Evolutionary conservation across 768 basidiomycete genomes (phyloP).

Genomic region (Boletus fagicola): DNA sequence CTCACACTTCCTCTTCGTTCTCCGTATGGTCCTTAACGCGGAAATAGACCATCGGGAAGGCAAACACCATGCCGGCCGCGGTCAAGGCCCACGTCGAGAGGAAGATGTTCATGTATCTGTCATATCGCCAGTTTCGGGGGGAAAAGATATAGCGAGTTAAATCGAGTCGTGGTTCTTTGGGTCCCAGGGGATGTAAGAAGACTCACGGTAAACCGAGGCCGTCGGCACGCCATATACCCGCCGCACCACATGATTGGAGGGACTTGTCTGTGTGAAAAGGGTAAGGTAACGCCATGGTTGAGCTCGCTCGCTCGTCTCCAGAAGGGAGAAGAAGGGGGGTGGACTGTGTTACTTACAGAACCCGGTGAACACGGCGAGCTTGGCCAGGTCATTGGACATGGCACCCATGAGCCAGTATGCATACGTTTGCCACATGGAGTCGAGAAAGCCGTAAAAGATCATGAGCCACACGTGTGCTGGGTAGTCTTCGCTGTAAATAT

Average conservation of each 20-base stretch:
- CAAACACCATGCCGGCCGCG: slow-evolving; percentile 61
- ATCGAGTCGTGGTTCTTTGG: background rate
- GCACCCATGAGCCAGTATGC: slow-evolving; percentile 86
- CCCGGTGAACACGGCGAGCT: slow-evolving; percentile 78
- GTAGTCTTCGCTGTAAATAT: slow-evolving; percentile 58
- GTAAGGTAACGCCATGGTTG: background rate
- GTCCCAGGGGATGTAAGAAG: background rate
- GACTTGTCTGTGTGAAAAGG: slow-evolving; percentile 53
- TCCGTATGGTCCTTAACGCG: slow-evolving; percentile 63
- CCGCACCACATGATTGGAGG: slow-evolving; percentile 71
- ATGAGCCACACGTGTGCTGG: slow-evolving; percentile 59
- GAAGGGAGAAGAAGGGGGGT: no score
- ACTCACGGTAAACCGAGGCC: slow-evolving; percentile 60
- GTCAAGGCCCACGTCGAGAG: slow-evolving; percentile 70
- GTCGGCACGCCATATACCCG: slow-evolving; percentile 72
- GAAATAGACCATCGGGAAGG: slow-evolving; percentile 70
- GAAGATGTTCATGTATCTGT: slow-evolving; percentile 68
- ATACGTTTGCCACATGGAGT: slow-evolving; percentile 84
- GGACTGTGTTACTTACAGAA: slow-evolving; percentile 57
- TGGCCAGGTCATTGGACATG: slow-evolving; percentile 79
- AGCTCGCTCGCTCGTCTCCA: background rate
- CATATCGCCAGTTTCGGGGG: background rate
- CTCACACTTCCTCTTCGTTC: slow-evolving; percentile 54
- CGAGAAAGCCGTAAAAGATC: slow-evolving; percentile 73
- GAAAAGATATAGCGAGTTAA: background rate